These are phyloP conservation scores for Chlamydomonas sphaeroides DNA, from an alignment of 139 green algal genomes.

Conservation along the genomic window DNA sequence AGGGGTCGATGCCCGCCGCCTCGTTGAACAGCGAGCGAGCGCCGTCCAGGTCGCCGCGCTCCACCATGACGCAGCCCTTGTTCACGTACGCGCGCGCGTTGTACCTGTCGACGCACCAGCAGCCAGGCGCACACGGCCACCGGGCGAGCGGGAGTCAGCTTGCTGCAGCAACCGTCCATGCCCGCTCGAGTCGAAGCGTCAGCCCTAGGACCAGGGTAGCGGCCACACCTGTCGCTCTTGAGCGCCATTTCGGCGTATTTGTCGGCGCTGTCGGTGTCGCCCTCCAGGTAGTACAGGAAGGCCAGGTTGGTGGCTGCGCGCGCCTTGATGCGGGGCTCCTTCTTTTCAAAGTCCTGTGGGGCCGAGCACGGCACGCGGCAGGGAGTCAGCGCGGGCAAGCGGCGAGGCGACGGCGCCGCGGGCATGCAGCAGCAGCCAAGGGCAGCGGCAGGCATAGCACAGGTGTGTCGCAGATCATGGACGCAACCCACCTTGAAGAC, in stretches of 20 bases:
- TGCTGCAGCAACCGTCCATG: too few species aligned
- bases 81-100: conserved; percentile 84
- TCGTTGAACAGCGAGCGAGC: conserved; percentile 68
- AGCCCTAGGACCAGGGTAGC: background rate
- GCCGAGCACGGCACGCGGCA: too few species aligned
- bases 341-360: conserved; percentile 82
- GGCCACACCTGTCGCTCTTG: conserved; percentile 68
- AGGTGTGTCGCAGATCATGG: too few species aligned
- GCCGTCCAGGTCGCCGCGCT: conserved; percentile 57
- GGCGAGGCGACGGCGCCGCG: too few species aligned
- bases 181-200: too few species aligned
- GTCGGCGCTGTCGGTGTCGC: conserved; percentile 61
- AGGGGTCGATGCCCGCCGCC: conserved; percentile 78
- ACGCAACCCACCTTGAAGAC: conserved; percentile 82
- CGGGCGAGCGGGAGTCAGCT: too few species aligned
- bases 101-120: too few species aligned
- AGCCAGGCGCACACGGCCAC: too few species aligned
- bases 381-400: too few species aligned
- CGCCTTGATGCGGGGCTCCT: conserved; percentile 72
- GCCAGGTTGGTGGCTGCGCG: conserved; percentile 84
- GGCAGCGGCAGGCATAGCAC: background rate
- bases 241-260: conserved; percentile 81
- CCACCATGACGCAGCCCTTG: conserved; percentile 60
- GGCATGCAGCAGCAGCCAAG: too few species aligned
- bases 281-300: conserved; percentile 84